Percentiles rank a stretch among this genome's conserved stretches.
Evolutionary conservation across 805 yeast genomes (phyloP).

Genomic region (Lipomyces japonicus): DNA sequence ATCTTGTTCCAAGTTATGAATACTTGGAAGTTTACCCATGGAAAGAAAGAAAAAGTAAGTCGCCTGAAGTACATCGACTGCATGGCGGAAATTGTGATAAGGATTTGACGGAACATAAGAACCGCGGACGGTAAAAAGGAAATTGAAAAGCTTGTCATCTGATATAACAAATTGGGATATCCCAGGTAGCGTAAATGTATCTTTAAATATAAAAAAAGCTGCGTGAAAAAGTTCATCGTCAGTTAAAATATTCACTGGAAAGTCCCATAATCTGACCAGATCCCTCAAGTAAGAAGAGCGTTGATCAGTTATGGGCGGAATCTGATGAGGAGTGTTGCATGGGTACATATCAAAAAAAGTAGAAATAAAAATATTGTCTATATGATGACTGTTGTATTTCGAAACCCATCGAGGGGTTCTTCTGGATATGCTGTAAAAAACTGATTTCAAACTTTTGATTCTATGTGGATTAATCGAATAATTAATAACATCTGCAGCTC

Average conservation of each 20-base stretch:
- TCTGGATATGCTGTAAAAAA: too few relatives aligned
- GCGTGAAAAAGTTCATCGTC: slow-evolving; percentile 27
- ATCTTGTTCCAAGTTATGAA: neutral
- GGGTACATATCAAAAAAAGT: too few relatives aligned
- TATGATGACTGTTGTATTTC: too few relatives aligned
- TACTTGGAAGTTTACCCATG: slow-evolving; percentile 32
- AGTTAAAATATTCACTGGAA: slow-evolving; percentile 21
- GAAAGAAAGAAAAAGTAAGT: slow-evolving; percentile 57
- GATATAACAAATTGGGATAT: slow-evolving; percentile 25
- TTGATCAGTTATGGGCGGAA: too few relatives aligned
- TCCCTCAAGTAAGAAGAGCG: neutral
- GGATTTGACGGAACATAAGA: slow-evolving; percentile 81
- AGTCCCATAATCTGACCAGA: slow-evolving; percentile 23
- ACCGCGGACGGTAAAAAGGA: slow-evolving; percentile 66
- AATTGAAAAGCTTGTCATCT: slow-evolving; percentile 51
- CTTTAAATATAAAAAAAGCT: slow-evolving; percentile 52
- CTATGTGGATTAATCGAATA: slow-evolving; percentile 3
- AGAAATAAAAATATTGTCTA: too few relatives aligned
- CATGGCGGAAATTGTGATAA: slow-evolving; percentile 94
- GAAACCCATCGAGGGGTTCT: too few relatives aligned
- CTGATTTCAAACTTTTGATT: neutral
- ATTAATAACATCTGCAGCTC: slow-evolving; percentile 21
- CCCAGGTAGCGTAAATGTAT: slow-evolving; percentile 36
- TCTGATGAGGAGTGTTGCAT: too few relatives aligned
- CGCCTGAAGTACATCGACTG: slow-evolving; percentile 92